Conservation (phyloP, 306 rosid species). For the Gynostemma pentaphyllum region DNA sequence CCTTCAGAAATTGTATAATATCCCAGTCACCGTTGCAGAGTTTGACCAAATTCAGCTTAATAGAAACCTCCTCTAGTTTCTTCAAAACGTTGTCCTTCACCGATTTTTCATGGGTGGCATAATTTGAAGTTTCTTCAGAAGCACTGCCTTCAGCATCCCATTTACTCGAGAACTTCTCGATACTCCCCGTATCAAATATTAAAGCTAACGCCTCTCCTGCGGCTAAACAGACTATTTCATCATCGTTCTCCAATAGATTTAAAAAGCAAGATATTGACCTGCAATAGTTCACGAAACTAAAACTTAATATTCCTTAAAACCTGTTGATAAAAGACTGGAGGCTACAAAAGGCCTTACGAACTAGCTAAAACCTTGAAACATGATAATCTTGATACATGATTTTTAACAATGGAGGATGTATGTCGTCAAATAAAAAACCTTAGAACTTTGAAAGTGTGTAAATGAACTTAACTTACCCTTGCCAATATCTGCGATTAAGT, state of each 20-base stretch:
- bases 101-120: conserved; percentile 1
- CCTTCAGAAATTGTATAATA: conserved; percentile 9
- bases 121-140: neutral
- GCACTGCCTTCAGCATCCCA: neutral
- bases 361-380: no score
- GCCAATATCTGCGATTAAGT: conserved; percentile 18
- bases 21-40: conserved; percentile 8
- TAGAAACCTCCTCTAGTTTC: neutral
- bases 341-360: no score
- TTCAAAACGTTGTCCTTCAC: neutral
- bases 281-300: neutral
- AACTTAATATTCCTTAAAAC: no score
- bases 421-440: no score
- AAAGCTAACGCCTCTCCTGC: conserved; percentile 27
- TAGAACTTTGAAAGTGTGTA: no score
- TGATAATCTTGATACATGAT: no score
- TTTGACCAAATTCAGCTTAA: neutral
- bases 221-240: conserved; percentile 13
- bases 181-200: conserved; percentile 16
- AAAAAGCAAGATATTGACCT: conserved; percentile 19
- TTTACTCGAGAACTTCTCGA: conserved; percentile 22
- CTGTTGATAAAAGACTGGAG: no score
- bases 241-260: conserved; percentile 11
- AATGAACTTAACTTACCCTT: conserved; percentile 15
- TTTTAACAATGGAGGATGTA: no score